A percentile compares a stretch with the other conserved stretches of the same genome.
These are phyloP conservation scores for Nitzschia sp. DNA, from an alignment of 108 stramenopile species.

Conservation along the genomic window DNA sequence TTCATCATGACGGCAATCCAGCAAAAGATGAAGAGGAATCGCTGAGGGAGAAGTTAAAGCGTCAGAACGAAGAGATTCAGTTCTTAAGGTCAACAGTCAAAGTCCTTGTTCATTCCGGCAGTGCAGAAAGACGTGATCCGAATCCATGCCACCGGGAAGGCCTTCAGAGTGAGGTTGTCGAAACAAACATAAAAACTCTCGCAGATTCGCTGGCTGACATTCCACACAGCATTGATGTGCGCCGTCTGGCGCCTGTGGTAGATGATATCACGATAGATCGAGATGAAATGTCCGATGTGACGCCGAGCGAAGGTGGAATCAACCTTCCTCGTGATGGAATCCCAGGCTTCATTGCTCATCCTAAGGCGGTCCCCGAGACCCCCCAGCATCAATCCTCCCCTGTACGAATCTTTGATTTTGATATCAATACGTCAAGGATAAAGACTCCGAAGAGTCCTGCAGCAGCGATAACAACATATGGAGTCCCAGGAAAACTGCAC, in stretches of 20 bases:
- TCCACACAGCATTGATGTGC: background rate
- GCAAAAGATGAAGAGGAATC: background rate
- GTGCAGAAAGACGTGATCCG: background rate
- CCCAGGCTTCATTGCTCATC: background rate
- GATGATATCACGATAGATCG: background rate
- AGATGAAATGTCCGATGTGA: background rate
- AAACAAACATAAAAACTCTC: background rate
- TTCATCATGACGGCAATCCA: background rate
- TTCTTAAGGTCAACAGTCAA: constrained; percentile 13
- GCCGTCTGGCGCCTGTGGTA: background rate
- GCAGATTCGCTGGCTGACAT: no score
- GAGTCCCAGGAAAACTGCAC: no score
- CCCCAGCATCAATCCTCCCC: background rate
- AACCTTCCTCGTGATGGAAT: no score
- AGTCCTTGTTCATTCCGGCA: background rate
- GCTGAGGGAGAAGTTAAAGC: background rate
- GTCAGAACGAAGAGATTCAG: constrained; percentile 7
- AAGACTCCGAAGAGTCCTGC: no score
- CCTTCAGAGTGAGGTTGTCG: background rate
- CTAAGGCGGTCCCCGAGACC: background rate
- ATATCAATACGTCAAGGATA: background rate
- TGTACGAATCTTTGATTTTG: background rate
- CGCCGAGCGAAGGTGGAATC: background rate
- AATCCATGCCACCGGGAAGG: background rate
- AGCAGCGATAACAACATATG: no score